Percentiles rank a stretch among this genome's conserved stretches.
phyloP scores from a whole-genome alignment of 1,284 basidiomycete species.

The Ustilago trichophora region DNA sequence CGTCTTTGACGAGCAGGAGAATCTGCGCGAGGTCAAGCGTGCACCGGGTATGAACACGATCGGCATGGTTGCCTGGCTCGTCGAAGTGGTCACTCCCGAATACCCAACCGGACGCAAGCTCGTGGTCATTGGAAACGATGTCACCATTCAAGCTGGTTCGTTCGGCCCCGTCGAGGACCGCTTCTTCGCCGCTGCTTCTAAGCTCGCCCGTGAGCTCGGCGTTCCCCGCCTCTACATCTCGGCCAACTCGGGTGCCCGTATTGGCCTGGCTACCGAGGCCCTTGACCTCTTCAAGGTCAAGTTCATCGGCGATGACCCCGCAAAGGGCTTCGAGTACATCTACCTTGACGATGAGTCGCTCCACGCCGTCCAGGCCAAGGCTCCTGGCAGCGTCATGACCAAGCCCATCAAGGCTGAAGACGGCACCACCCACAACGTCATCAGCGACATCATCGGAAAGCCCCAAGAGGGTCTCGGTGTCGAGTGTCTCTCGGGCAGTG shows the following conservation, averaged over 20 bases:
- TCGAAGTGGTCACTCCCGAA: conserved; percentile 91
- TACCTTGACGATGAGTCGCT: conserved; percentile 74
- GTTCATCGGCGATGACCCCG: conserved; percentile 84
- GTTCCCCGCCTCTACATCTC: conserved; percentile 96
- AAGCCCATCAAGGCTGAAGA: conserved; percentile 80
- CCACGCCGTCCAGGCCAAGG: conserved; percentile 71
- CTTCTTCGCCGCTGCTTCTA: conserved; percentile 93
- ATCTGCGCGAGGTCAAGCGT: conserved; percentile 87
- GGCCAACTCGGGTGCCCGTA: conserved; percentile 96
- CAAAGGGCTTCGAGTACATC: conserved; percentile 96
- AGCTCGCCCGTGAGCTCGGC: conserved; percentile 87
- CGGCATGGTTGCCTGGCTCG: conserved; percentile 99
- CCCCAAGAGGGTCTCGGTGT: conserved; percentile 94
- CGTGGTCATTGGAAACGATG: conserved; percentile 96
- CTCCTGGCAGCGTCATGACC: conserved; percentile 78
- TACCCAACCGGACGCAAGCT: conserved; percentile 86
- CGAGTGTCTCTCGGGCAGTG: conserved; percentile 93
- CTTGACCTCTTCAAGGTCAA: conserved; percentile 88
- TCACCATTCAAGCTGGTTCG: conserved; percentile 97
- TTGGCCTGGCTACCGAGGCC: conserved; percentile 93
- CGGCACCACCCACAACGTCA: conserved; percentile 88
- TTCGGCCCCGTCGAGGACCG: conserved; percentile 96
- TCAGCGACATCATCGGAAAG: conserved; percentile 94
- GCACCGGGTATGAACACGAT: conserved; percentile 92
- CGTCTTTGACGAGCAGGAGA: conserved; percentile 84